phyloP scores from a whole-genome alignment of 2,329 filamentous ascomycete species.

The Botrytis cinerea region DNA sequence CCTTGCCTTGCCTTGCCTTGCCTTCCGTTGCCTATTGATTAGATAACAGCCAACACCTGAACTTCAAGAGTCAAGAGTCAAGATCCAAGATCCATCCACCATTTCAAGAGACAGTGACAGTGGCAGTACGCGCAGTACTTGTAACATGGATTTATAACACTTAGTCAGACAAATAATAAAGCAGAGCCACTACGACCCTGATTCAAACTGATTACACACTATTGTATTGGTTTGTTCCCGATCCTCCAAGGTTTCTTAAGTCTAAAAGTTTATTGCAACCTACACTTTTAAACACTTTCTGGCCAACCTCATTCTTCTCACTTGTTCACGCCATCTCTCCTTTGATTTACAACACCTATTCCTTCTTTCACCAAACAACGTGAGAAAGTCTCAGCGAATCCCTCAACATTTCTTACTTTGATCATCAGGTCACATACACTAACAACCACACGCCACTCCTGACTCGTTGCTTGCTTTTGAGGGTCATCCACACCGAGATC shows the following conservation, averaged over 20 bases:
- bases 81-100: neutral
- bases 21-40: neutral
- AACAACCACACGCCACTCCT: slow-evolving; percentile 9
- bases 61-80: neutral
- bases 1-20: neutral
- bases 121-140: neutral
- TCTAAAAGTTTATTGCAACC: slow-evolving; percentile 13
- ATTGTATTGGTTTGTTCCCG: neutral
- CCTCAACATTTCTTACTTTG: neutral
- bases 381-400: neutral
- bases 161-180: slow-evolving; percentile 9
- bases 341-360: neutral
- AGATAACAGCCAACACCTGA: neutral
- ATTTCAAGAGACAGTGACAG: neutral
- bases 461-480: slow-evolving; percentile 14
- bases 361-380: neutral
- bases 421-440: slow-evolving; percentile 1
- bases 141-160: neutral
- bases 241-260: neutral
- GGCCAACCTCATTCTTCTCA: neutral
- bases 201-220: neutral
- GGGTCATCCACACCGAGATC: slow-evolving; percentile 9
- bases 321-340: neutral
- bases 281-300: neutral
- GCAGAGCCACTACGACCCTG: neutral